Evolutionary conservation across 176 grass and related monocot species (phyloP).

Genomic region (Carex parvula): DNA sequence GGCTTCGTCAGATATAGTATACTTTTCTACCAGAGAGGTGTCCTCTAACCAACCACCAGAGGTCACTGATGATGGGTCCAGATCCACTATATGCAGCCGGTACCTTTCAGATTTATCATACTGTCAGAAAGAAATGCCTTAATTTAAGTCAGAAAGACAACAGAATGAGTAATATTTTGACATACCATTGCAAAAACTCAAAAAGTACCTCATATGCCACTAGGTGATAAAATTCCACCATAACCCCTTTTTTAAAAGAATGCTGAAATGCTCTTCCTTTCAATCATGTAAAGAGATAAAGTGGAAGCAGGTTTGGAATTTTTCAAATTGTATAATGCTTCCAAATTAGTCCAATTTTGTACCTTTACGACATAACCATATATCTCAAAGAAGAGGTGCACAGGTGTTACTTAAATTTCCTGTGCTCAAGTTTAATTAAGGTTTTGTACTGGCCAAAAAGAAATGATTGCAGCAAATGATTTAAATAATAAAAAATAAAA

Average conservation of each 20-base stretch:
- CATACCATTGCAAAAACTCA: background rate
- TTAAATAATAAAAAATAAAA: background rate
- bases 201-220: background rate
- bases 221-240: background rate
- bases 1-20: constrained; percentile 80
- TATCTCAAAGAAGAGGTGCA: background rate
- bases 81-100: constrained; percentile 77
- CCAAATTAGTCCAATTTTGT: background rate
- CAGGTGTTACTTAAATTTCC: background rate
- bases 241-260: background rate
- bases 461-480: background rate
- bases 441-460: background rate
- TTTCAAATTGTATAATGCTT: background rate
- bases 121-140: background rate
- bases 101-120: constrained; percentile 42
- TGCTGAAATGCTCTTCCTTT: background rate
- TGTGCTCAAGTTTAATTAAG: background rate
- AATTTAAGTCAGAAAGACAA: background rate
- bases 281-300: background rate
- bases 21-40: constrained; percentile 94
- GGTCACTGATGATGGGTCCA: constrained; percentile 77
- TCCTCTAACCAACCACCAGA: constrained; percentile 96
- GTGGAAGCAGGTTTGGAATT: background rate
- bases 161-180: background rate
- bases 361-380: background rate